Conservation (phyloP, 1,284 basidiomycete species). For the Austropuccinia psidii region DNA sequence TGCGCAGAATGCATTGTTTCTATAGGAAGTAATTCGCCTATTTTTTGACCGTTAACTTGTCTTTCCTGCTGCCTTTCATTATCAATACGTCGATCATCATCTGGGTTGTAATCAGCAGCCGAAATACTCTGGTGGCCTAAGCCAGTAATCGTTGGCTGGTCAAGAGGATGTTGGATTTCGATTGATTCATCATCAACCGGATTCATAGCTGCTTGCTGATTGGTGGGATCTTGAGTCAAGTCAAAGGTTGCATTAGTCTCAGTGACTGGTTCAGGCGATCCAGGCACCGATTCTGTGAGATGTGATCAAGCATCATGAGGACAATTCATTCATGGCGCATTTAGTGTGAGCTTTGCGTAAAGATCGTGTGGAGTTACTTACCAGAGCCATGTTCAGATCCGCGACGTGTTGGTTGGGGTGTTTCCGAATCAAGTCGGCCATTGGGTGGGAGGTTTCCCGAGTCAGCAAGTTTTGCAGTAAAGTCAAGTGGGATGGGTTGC, state of each 20-base stretch:
- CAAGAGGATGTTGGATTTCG: slow-evolving; percentile 13
- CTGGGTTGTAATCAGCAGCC: slow-evolving; percentile 89
- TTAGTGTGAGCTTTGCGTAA: too few species aligned
- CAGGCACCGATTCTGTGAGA: slow-evolving; percentile 23
- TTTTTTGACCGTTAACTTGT: slow-evolving; percentile 27
- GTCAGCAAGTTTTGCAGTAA: not conserved
- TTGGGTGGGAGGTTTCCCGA: slow-evolving; percentile 21
- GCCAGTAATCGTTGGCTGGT: slow-evolving; percentile 20
- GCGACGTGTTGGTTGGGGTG: slow-evolving; percentile 25
- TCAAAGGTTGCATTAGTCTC: slow-evolving; percentile 34
- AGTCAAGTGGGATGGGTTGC: not conserved
- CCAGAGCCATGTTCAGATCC: slow-evolving; percentile 30
- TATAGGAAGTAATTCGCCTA: slow-evolving; percentile 44
- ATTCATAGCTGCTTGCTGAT: not conserved
- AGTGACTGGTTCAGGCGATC: slow-evolving; percentile 28
- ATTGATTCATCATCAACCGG: slow-evolving; percentile 11
- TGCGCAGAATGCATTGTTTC: slow-evolving; percentile 48
- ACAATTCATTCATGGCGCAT: too few species aligned
- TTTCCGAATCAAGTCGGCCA: slow-evolving; percentile 22
- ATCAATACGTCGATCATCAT: slow-evolving; percentile 70
- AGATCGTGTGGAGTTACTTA: slow-evolving; percentile 4
- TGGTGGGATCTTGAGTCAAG: slow-evolving; percentile 32
- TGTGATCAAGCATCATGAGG: not conserved
- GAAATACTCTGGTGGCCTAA: slow-evolving; percentile 52
- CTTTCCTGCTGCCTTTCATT: slow-evolving; percentile 56